phyloP scores from a whole-genome alignment of 1,284 basidiomycete species.

The Moniliella sp. region DNA sequence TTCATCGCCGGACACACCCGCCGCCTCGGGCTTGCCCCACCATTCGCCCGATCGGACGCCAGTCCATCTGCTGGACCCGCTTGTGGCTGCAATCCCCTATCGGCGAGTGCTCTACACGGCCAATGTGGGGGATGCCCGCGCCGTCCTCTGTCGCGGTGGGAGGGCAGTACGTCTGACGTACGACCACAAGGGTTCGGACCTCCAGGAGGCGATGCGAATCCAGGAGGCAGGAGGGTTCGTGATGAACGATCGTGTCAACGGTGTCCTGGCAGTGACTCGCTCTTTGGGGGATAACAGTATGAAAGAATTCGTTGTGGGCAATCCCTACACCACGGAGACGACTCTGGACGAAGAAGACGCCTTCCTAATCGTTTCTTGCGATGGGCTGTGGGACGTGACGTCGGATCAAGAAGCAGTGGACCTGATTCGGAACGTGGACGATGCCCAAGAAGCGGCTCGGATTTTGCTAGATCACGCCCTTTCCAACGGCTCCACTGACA shows the following conservation, averaged over 20 bases:
- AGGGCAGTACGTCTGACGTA: constrained; percentile 83
- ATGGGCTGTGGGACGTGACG: constrained; percentile 95
- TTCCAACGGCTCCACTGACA: constrained; percentile 68
- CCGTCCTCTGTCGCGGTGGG: constrained; percentile 66
- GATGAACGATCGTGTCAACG: constrained; percentile 92
- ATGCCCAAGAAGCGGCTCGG: constrained; percentile 63
- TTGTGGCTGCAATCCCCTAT: too few relatives aligned
- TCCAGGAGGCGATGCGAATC: constrained; percentile 88
- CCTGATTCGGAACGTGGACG: constrained; percentile 49
- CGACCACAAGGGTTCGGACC: constrained; percentile 93
- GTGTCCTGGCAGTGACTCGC: constrained; percentile 78
- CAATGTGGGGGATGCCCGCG: constrained; percentile 81
- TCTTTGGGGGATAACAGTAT: constrained; percentile 89
- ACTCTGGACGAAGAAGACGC: constrained; percentile 71
- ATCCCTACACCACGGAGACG: constrained; percentile 93
- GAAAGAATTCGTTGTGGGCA: constrained; percentile 97
- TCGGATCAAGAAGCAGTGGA: constrained; percentile 80
- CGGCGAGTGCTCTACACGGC: constrained; percentile 78
- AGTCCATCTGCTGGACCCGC: too few relatives aligned
- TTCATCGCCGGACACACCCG: neutral
- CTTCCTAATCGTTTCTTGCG: constrained; percentile 85
- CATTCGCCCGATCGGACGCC: constrained; percentile 11
- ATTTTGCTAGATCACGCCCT: constrained; percentile 66
- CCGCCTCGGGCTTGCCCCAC: constrained; percentile 4
- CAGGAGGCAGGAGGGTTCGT: constrained; percentile 94